phyloP scores from a whole-genome alignment of 2,329 filamentous ascomycete species.

The Cladophialophora exuberans region DNA sequence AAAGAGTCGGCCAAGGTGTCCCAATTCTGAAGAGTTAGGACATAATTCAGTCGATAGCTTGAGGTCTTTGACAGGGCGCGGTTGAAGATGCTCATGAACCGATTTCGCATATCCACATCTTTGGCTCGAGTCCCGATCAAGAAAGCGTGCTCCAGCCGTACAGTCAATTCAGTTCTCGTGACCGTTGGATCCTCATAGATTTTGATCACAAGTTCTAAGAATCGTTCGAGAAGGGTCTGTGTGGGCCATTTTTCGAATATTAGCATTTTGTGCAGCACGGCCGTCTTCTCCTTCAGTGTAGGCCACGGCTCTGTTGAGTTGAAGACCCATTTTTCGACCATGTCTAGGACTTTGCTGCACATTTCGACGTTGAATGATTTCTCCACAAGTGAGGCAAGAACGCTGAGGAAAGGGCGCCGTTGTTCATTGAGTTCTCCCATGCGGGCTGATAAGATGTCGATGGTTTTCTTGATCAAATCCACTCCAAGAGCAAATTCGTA shows the following conservation, averaged over 20 bases:
- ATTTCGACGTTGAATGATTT: conserved; percentile 85
- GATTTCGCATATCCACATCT: conserved; percentile 94
- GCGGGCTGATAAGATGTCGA: conserved; percentile 86
- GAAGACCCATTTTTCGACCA: conserved; percentile 97
- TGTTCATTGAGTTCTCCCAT: conserved; percentile 94
- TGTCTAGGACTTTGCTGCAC: conserved; percentile 88
- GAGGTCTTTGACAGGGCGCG: conserved; percentile 91
- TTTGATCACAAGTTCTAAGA: conserved; percentile 91
- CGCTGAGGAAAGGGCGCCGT: conserved; percentile 88
- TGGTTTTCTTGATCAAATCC: conserved; percentile 88
- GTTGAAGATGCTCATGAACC: conserved; percentile 96
- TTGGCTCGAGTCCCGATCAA: conserved; percentile 90
- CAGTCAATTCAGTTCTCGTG: conserved; percentile 89
- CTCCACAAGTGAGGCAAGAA: conserved; percentile 91
- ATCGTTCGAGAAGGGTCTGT: conserved; percentile 83
- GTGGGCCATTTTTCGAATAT: conserved; percentile 87
- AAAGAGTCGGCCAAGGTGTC: conserved; percentile 92
- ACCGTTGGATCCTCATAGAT: conserved; percentile 99
- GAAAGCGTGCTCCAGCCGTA: conserved; percentile 97
- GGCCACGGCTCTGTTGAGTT: conserved; percentile 92
- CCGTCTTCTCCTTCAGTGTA: conserved; percentile 97
- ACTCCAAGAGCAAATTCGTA: conserved; percentile 89
- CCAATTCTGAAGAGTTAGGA: conserved; percentile 93
- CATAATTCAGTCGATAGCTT: conserved; percentile 83
- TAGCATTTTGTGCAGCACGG: conserved; percentile 98